A percentile compares a stretch with the other conserved stretches of the same genome.
Evolutionary conservation across 345 rosid species (phyloP).

Genomic region (Rhodamnia argentea): DNA sequence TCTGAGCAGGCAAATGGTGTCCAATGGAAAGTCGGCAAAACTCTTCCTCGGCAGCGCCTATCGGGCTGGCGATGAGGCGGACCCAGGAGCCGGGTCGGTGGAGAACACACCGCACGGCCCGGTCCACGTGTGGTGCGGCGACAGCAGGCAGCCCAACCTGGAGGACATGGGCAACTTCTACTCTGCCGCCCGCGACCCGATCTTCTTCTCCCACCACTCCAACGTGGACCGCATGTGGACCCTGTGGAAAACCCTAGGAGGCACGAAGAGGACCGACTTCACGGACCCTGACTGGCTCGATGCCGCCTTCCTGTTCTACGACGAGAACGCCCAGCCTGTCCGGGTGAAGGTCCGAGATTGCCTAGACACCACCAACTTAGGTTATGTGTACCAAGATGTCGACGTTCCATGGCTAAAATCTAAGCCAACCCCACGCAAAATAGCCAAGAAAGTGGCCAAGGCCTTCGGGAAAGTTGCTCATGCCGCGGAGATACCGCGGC

Average conservation of each 20-base stretch:
- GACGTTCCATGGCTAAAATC: constrained; percentile 41
- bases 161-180: constrained; percentile 65
- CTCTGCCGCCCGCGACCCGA: constrained; percentile 52
- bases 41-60: constrained; percentile 42
- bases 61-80: constrained; percentile 32
- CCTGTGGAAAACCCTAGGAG: constrained; percentile 49
- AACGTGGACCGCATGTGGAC: constrained; percentile 57
- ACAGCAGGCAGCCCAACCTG: constrained; percentile 22
- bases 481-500: constrained; percentile 13
- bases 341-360: constrained; percentile 49
- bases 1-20: constrained; percentile 38
- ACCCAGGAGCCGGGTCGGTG: constrained; percentile 40
- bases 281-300: constrained; percentile 48
- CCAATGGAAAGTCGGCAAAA: constrained; percentile 23
- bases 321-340: constrained; percentile 46
- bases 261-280: constrained; percentile 22
- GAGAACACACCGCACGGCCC: constrained; percentile 48
- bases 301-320: constrained; percentile 39
- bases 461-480: constrained; percentile 7
- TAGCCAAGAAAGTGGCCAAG: constrained; percentile 2
- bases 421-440: constrained; percentile 35
- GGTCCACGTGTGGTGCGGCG: constrained; percentile 46
- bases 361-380: constrained; percentile 18
- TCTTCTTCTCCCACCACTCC: constrained; percentile 48
- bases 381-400: constrained; percentile 38